Percentiles rank a stretch among this genome's conserved stretches.
Evolutionary conservation across 805 yeast genomes (phyloP).

Genomic region (Nakazawaea pomicola): DNA sequence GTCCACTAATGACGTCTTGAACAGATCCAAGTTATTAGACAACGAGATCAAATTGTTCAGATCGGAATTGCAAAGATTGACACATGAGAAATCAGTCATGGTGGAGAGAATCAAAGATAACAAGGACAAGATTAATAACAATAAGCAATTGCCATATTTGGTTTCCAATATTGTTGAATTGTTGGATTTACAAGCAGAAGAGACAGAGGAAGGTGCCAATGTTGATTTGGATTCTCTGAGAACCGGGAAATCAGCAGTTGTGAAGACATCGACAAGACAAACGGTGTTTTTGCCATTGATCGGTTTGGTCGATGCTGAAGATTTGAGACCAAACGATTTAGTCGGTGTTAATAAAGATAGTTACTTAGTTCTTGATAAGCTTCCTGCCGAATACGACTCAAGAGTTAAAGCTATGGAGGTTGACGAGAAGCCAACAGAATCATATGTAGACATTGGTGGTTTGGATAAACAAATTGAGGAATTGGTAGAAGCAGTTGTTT

Average conservation of each 20-base stretch:
- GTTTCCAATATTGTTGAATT: conserved; percentile 97
- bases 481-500: conserved; percentile 94
- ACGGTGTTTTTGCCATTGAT: conserved; percentile 94
- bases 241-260: conserved; percentile 95
- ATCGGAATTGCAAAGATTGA: conserved; percentile 83
- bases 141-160: conserved; percentile 90
- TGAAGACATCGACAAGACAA: conserved; percentile 95
- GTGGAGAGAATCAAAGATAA: conserved; percentile 90
- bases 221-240: conserved; percentile 89
- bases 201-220: conserved; percentile 87
- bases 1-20: conserved; percentile 77
- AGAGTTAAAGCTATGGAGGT: conserved; percentile 99
- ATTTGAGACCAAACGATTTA: conserved; percentile 94
- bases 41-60: conserved; percentile 94
- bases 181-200: conserved; percentile 80
- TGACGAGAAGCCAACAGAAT: conserved; percentile 97
- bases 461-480: conserved; percentile 97
- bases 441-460: conserved; percentile 97
- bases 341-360: conserved; percentile 98
- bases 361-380: conserved; percentile 84
- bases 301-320: conserved; percentile 88
- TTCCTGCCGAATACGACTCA: conserved; percentile 96
- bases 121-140: conserved; percentile 91
- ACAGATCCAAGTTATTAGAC: conserved; percentile 82
- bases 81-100: conserved; percentile 93